phyloP scores from a whole-genome alignment of 768 basidiomycete genomes.

The Gautieria morchelliformis region DNA sequence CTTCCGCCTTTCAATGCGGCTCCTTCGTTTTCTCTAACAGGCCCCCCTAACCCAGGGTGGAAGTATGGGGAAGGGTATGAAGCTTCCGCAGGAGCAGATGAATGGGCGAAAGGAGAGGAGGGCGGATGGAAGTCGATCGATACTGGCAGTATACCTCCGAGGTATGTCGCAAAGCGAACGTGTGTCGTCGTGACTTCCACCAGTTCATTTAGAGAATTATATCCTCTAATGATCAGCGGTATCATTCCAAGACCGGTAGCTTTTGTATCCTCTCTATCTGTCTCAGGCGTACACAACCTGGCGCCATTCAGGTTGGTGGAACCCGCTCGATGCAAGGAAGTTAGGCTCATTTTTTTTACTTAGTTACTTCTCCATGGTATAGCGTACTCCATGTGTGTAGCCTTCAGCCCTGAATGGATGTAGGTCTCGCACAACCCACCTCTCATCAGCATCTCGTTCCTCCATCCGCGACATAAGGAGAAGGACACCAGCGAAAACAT shows the following conservation, averaged over 20 bases:
- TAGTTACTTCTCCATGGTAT: conserved; percentile 57
- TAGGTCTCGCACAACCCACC: conserved; percentile 60
- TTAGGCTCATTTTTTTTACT: neutral
- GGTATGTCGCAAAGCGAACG: neutral
- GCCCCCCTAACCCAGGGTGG: conserved; percentile 3
- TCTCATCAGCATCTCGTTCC: conserved; percentile 52
- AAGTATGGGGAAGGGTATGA: conserved; percentile 3
- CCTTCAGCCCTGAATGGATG: conserved; percentile 11
- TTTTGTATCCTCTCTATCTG: conserved; percentile 49
- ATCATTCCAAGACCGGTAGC: conserved; percentile 61
- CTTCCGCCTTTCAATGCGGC: conserved; percentile 1
- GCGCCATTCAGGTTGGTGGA: conserved; percentile 53
- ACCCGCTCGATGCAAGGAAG: neutral
- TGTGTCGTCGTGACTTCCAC: neutral
- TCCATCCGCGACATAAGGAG: conserved; percentile 30
- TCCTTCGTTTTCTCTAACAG: neutral
- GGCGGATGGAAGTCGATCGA: neutral
- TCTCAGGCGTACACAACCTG: conserved; percentile 46
- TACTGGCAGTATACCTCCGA: neutral
- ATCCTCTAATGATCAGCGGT: conserved; percentile 46
- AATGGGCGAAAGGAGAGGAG: conserved; percentile 3
- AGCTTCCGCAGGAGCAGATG: neutral
- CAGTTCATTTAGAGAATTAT: conserved; percentile 22
- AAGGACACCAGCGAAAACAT: conserved; percentile 65
- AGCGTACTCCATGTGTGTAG: conserved; percentile 6